Evolutionary conservation across 495 filamentous ascomycete species (phyloP).

Genomic region (Hypoxylon fragiforme): DNA sequence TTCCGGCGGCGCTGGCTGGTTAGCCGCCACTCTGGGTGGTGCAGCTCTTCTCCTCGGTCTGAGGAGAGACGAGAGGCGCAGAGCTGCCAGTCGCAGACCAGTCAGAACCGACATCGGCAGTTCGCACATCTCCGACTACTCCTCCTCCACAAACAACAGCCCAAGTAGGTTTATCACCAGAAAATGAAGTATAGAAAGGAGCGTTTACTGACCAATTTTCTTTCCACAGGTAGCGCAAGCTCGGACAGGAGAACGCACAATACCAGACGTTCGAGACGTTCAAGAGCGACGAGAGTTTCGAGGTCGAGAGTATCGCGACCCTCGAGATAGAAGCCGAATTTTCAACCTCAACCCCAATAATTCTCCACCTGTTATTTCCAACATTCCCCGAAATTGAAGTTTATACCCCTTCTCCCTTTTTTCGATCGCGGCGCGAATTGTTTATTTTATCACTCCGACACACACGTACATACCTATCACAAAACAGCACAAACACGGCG

Average conservation of each 20-base stretch:
- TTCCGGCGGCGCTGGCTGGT: slow-evolving; percentile 54
- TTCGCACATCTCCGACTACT: slow-evolving; percentile 53
- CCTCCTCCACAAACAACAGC: slow-evolving; percentile 49
- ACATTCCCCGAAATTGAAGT: slow-evolving; percentile 16
- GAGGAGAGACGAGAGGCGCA: slow-evolving; percentile 64
- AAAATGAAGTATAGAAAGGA: slow-evolving; percentile 31
- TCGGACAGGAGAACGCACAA: slow-evolving; percentile 45
- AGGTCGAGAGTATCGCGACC: slow-evolving; percentile 30
- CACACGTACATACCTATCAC: slow-evolving; percentile 11
- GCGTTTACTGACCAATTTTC: slow-evolving; percentile 36
- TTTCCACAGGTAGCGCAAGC: slow-evolving; percentile 50
- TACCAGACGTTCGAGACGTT: slow-evolving; percentile 37
- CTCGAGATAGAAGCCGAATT: slow-evolving; percentile 17
- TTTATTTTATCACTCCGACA: slow-evolving; percentile 12
- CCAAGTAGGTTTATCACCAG: slow-evolving; percentile 50
- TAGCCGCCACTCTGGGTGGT: slow-evolving; percentile 59
- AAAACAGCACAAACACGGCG: slow-evolving; percentile 19
- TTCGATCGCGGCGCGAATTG: slow-evolving; percentile 1
- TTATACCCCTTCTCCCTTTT: slow-evolving; percentile 9
- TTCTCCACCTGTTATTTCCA: slow-evolving; percentile 24
- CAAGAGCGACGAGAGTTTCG: slow-evolving; percentile 30
- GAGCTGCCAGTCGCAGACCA: slow-evolving; percentile 44
- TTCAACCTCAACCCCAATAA: not conserved
- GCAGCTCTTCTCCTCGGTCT: slow-evolving; percentile 74
- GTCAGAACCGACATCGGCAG: slow-evolving; percentile 51